phyloP scores from a whole-genome alignment of 164 flowering plant species.

The Cinnamomum micranthum region DNA sequence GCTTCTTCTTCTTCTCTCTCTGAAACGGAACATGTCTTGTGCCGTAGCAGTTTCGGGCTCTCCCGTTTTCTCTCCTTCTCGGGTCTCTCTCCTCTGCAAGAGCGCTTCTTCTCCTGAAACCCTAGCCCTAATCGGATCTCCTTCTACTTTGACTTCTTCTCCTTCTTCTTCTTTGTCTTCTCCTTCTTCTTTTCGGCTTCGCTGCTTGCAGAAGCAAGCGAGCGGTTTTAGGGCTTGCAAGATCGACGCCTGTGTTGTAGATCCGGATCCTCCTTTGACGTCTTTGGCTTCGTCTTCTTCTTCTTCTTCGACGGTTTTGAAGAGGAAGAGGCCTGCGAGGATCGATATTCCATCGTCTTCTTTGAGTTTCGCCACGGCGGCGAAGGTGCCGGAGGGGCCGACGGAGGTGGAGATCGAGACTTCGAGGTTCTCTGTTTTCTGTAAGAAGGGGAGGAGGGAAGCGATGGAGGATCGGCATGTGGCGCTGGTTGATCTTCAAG shows the following conservation, averaged over 20 bases:
- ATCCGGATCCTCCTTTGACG: background rate
- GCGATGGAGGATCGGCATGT: constrained; percentile 82
- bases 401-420: constrained; percentile 44
- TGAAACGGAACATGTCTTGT: constrained; percentile 29
- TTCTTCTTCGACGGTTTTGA: constrained; percentile 21
- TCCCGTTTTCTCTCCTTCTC: constrained; percentile 39
- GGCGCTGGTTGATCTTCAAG: constrained; percentile 44
- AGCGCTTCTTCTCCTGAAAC: constrained; percentile 22
- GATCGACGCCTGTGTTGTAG: constrained; percentile 1
- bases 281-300: background rate
- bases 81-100: constrained; percentile 25
- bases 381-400: background rate
- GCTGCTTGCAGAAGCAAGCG: constrained; percentile 36
- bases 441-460: constrained; percentile 79
- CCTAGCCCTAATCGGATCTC: constrained; percentile 7
- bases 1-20: background rate
- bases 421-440: constrained; percentile 60
- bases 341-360: constrained; percentile 56
- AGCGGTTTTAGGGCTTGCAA: constrained; percentile 25
- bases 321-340: constrained; percentile 73
- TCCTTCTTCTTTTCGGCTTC: constrained; percentile 27
- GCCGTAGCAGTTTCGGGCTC: constrained; percentile 35
- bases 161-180: constrained; percentile 3
- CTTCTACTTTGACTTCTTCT: constrained; percentile 10
- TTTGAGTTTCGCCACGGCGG: constrained; percentile 19